phyloP scores from a whole-genome alignment of 2,329 filamentous ascomycete genomes.

The Arthroderma sp. region DNA sequence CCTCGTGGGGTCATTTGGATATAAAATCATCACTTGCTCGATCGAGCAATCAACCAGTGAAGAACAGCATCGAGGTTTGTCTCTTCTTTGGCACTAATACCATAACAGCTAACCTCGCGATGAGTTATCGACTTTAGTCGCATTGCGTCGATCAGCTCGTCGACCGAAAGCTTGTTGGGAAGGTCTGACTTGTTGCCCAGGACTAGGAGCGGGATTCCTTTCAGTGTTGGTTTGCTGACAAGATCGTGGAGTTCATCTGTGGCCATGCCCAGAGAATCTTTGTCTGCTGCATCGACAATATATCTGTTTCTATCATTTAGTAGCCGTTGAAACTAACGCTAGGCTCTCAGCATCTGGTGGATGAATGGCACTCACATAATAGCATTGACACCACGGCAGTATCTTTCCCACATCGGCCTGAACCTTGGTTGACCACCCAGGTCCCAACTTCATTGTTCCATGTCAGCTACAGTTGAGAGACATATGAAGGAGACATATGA shows the following conservation, averaged over 20 bases:
- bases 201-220: conserved; percentile 83
- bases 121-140: conserved; percentile 79
- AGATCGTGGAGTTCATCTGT: conserved; percentile 86
- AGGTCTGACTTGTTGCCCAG: conserved; percentile 97
- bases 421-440: conserved; percentile 93
- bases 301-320: conserved; percentile 41
- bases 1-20: no score
- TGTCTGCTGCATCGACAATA: conserved; percentile 92
- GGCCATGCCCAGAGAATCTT: conserved; percentile 64
- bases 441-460: conserved; percentile 55
- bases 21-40: conserved; percentile 47
- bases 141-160: conserved; percentile 87
- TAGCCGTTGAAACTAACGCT: background rate
- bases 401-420: conserved; percentile 98
- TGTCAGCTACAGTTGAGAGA: no score
- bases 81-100: conserved; percentile 96
- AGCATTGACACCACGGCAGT: conserved; percentile 92
- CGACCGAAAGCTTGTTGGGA: conserved; percentile 76
- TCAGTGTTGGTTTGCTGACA: conserved; percentile 68
- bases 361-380: conserved; percentile 51
- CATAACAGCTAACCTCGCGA: conserved; percentile 95
- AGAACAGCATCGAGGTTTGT: conserved; percentile 95
- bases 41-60: conserved; percentile 88
- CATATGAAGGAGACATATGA: no score
- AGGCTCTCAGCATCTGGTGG: no score